Evolutionary conservation across 805 yeast genomes (phyloP).

Genomic region (Yarrowia keelungensis): DNA sequence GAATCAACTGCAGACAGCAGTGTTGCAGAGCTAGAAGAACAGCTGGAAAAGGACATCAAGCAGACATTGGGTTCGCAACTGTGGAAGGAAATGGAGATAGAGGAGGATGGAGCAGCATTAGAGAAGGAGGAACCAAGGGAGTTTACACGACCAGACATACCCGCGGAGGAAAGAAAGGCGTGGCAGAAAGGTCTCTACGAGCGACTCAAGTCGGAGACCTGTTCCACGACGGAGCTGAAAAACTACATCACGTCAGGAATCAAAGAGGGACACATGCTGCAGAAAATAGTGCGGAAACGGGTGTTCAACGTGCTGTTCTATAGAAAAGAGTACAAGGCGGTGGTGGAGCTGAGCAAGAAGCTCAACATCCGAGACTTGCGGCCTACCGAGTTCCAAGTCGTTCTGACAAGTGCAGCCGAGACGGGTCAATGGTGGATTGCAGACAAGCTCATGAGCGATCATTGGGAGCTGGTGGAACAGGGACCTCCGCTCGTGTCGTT

Average conservation of each 20-base stretch:
- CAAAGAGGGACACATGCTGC: constrained; percentile 1
- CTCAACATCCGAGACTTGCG: background rate
- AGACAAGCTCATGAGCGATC: constrained; percentile 3
- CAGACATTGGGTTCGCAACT: no score
- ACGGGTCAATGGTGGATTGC: constrained; percentile 18
- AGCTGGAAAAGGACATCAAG: no score
- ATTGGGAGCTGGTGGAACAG: constrained; percentile 22
- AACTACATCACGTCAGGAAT: background rate
- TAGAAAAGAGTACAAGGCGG: background rate
- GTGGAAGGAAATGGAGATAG: background rate
- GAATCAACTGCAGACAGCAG: no score
- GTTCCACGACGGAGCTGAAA: background rate
- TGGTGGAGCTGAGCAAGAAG: constrained; percentile 1
- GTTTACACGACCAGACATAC: no score
- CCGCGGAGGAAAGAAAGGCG: background rate
- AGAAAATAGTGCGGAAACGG: background rate
- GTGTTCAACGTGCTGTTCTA: background rate
- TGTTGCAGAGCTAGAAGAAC: no score
- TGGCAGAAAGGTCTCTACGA: background rate
- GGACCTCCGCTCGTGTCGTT: background rate
- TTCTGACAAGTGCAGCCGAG: background rate
- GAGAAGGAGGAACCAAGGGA: no score
- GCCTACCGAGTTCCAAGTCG: background rate
- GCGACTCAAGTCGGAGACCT: background rate
- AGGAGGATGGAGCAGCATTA: background rate